Evolutionary conservation across 495 filamentous ascomycete genomes (phyloP).

Genomic region (Hypoxylon fragiforme): DNA sequence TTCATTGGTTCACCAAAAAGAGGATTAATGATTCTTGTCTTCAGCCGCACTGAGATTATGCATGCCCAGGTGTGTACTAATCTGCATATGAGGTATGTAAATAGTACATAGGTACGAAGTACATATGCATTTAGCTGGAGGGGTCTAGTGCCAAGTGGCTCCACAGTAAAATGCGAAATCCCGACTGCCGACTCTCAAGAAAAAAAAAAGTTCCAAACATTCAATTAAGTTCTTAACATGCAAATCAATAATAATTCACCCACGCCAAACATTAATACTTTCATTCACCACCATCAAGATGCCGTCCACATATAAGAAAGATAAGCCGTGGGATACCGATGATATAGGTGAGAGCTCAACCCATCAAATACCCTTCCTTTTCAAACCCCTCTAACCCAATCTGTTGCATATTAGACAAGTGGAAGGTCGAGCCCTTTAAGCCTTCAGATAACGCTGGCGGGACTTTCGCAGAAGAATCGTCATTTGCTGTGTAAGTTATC

Average conservation of each 20-base stretch:
- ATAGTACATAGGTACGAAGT: neutral
- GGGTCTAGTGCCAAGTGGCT: slow-evolving; percentile 4
- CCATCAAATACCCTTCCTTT: neutral
- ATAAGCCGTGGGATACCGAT: slow-evolving; percentile 97
- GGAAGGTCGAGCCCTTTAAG: slow-evolving; percentile 89
- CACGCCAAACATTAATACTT: neutral
- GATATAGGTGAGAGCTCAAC: slow-evolving; percentile 58
- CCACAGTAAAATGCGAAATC: slow-evolving; percentile 19
- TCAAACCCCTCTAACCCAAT: neutral
- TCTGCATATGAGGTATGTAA: neutral
- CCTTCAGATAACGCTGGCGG: slow-evolving; percentile 83
- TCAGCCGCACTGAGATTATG: too few relatives aligned
- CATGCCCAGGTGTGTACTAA: too few relatives aligned
- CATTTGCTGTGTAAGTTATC: slow-evolving; percentile 34
- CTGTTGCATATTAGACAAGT: slow-evolving; percentile 70
- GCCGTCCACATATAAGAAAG: slow-evolving; percentile 91
- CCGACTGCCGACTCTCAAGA: slow-evolving; percentile 19
- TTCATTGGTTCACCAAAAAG: too few relatives aligned
- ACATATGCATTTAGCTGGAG: slow-evolving; percentile 15
- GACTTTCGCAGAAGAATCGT: slow-evolving; percentile 88
- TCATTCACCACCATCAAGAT: slow-evolving; percentile 50
- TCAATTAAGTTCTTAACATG: neutral
- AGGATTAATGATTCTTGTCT: too few relatives aligned
- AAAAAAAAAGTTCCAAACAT: slow-evolving; percentile 30
- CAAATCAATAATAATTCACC: neutral